phyloP scores from a whole-genome alignment of 148 eudicot genomes.

The Dysphania ambrosioides region DNA sequence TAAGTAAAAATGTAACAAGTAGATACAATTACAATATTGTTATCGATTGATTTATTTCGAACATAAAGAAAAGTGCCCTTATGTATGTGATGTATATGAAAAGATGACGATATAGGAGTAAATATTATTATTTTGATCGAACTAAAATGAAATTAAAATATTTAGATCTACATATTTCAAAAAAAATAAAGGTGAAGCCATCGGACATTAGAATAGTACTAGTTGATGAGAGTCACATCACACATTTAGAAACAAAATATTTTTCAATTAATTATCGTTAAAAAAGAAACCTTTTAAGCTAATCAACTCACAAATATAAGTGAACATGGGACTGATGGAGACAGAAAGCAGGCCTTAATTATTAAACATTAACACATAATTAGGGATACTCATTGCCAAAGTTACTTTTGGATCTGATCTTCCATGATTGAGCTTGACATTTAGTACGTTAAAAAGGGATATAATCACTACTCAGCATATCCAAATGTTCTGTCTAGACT shows the following conservation, averaged over 20 bases:
- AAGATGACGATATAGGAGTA: no score
- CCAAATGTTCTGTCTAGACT: background rate
- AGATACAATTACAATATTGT: no score
- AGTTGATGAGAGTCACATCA: background rate
- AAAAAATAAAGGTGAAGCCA: no score
- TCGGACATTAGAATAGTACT: no score
- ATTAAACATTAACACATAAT: slow-evolving; percentile 8
- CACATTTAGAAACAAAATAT: background rate
- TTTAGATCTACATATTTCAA: no score
- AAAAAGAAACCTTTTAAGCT: background rate
- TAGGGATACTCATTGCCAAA: no score
- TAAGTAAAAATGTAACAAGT: no score
- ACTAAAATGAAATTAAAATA: no score
- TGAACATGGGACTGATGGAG: background rate
- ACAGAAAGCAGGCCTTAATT: background rate
- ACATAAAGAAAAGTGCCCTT: no score
- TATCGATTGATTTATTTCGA: no score
- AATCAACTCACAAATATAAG: background rate
- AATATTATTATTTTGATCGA: no score
- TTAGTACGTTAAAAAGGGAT: background rate
- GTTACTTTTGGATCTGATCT: slow-evolving; percentile 2
- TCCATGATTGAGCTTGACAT: background rate
- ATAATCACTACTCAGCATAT: background rate
- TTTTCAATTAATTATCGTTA: background rate
- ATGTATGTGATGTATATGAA: no score